Percentiles rank a stretch among this genome's conserved stretches.
Conservation (phyloP, 768 basidiomycete species). For the Cyclocybe aegerita region DNA sequence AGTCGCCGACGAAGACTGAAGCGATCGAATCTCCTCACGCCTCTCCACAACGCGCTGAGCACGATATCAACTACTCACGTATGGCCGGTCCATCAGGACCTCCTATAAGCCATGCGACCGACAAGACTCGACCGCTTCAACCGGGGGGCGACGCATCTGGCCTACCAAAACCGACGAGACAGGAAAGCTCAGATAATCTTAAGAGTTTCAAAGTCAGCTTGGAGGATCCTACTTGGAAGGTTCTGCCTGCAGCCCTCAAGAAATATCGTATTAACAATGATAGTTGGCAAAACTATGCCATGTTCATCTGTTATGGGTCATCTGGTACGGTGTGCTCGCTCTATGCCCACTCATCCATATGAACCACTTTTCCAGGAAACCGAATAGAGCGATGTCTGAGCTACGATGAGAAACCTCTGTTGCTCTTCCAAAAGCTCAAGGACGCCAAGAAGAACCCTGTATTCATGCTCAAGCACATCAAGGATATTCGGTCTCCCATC, state of each 20-base stretch:
- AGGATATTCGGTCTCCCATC: conserved; percentile 96
- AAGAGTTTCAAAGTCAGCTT: conserved; percentile 97
- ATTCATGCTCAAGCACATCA: conserved; percentile 97
- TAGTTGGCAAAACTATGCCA: conserved; percentile 98
- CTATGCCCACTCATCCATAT: background rate
- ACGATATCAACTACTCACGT: conserved; percentile 53
- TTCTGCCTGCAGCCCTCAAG: conserved; percentile 94
- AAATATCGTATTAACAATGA: conserved; percentile 99
- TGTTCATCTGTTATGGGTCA: conserved; percentile 98
- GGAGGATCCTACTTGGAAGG: conserved; percentile 98
- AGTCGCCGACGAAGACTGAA: conserved; percentile 79
- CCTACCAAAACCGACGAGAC: conserved; percentile 48
- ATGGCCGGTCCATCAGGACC: conserved; percentile 26
- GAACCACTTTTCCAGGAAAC: conserved; percentile 42
- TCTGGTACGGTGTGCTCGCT: conserved; percentile 55
- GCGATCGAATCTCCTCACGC: conserved; percentile 71
- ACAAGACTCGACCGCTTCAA: conserved; percentile 33
- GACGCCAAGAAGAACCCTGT: conserved; percentile 98
- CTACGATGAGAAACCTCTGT: conserved; percentile 96
- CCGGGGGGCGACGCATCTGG: conserved; percentile 31
- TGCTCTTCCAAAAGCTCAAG: conserved; percentile 96
- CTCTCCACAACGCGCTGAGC: conserved; percentile 77
- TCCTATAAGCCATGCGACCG: conserved; percentile 21
- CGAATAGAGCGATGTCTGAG: conserved; percentile 91
- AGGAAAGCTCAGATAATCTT: conserved; percentile 73